Evolutionary conservation across 306 rosid genomes (phyloP), one percentile per base, ranked within the genome.

Genomic region (Vigna reflexopilosa): DNA sequence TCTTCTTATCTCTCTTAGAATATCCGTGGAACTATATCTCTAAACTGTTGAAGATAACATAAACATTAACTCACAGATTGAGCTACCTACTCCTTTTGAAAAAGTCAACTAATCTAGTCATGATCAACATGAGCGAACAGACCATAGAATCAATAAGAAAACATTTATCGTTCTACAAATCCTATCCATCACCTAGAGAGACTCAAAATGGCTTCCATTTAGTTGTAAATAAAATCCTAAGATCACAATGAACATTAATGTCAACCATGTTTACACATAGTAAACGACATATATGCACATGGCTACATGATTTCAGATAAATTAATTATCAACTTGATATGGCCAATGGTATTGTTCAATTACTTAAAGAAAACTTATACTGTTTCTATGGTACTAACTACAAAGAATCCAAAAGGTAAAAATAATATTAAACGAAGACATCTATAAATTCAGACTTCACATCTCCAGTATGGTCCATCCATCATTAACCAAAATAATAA

Each of bases 381-480:
- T 26, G 15, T 15, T 2, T 59, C 6, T 1, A 51, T 15, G 5
- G 6, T 49, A 51, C 2, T 30, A 58, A 24, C 42, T 5, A 36
- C 42, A 6, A 36, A 7, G 42, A 6, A 36, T 36, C 8, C 42
- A 36, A 36, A 62, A 59, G 42, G 7, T 28, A 0, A 19, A 58
- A 1, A 1, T 4, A 61, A 4, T 4, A 30, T 13, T 15, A 28
- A 14, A 5, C 15, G 67, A 30, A 30, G 20, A 4, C 0, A 30
- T 61, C 67, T 61, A 61, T 61, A 61, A 30, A 61, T 61, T 14
- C 67, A 30, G 7, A 61, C 10, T 61, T 40, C 42, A 15, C 67
- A 61, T 61, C 40, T 26, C 66, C 66, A 44, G 5, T 28, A 14
- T 28, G 12, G 30, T 74, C 3, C 59, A 74, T 58, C 34, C 59